Base-by-base conservation (phyloP, 768 basidiomycete genomes). In the Boletus edulis region DNA sequence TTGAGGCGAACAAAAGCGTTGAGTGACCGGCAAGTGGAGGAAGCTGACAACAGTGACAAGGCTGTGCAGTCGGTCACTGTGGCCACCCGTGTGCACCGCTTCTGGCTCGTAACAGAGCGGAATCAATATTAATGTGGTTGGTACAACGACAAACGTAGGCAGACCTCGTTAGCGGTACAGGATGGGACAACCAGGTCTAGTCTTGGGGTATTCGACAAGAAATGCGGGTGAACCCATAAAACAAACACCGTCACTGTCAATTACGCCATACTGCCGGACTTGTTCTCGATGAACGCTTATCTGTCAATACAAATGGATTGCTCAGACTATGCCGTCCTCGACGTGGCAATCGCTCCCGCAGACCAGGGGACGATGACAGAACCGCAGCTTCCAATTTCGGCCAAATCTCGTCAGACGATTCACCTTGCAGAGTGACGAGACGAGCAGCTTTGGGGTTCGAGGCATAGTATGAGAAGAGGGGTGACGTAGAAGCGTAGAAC, bases 321-420 rank as follows among this genome's bases (percentile, higher is more conserved):
- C 78, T 79, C 40, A 89, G 71, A 55, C 79, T 80, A 55, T 77
- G 78, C 54, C 76, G 75, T 55, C 78, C 76, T 57, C 75, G 76
- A 56, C 65, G 76, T 32, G 77, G 75, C 17, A 68, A 62, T 24
- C 81, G 79, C 67, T 84, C 82, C 54, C 76, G 78, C 55, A 91
- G 65, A 5, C 67, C 63, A 3, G 90, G 87, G 65, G 89, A 89
- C 3, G 78, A 69, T 24, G 74, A 71, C 48, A 75, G 74, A 22
- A 94, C 75, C 20, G 81, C 73, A 42, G 71, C 71, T 57, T 93
- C 91, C 12, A 96, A 78, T 59, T 85, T 75, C 3, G 90, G 91
- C 92, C 92, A 95, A 58, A 95, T 94, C 69, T 94, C 90, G 64
- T 94, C 89, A 3, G 89, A 91, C 9, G 91, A 90, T 52, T 77